Evolutionary conservation across 768 basidiomycete species (phyloP).

Genomic region (Boletus vermiculosoides): DNA sequence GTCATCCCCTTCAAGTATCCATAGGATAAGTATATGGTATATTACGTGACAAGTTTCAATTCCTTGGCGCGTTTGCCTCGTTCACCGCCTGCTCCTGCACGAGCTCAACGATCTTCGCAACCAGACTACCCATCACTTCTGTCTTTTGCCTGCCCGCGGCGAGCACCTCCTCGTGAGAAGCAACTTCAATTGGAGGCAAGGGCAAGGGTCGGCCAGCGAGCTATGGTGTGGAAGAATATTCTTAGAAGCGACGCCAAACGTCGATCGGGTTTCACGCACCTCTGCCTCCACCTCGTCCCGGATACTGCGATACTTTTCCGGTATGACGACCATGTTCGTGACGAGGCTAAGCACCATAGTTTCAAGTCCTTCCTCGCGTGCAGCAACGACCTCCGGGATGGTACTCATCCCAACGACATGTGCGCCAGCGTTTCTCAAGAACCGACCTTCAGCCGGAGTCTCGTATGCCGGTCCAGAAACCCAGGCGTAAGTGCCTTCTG

Average conservation of each 20-base stretch:
- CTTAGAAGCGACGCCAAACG: conserved; percentile 1
- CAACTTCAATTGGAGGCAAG: conserved; percentile 42
- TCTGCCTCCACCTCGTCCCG: conserved; percentile 76
- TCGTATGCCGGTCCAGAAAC: conserved; percentile 90
- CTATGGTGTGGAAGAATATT: conserved; percentile 36
- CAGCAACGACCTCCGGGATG: conserved; percentile 83
- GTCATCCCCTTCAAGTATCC: neutral
- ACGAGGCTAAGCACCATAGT: conserved; percentile 81
- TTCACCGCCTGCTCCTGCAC: conserved; percentile 21
- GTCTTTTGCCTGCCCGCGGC: conserved; percentile 63
- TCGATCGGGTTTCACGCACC: conserved; percentile 38
- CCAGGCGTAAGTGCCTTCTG: conserved; percentile 88
- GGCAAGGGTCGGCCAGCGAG: conserved; percentile 56
- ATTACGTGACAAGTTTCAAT: conserved; percentile 9
- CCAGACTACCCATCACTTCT: conserved; percentile 67
- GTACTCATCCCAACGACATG: conserved; percentile 97
- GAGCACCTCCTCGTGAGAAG: conserved; percentile 82
- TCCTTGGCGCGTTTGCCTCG: conserved; percentile 3
- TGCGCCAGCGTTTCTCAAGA: conserved; percentile 71
- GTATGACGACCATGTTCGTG: conserved; percentile 82
- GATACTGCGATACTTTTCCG: conserved; percentile 62
- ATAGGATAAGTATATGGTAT: no score
- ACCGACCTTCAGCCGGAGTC: conserved; percentile 81
- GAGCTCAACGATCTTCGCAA: conserved; percentile 59
- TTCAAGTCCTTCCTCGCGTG: conserved; percentile 70